Percentiles rank a stretch among this genome's conserved stretches.
Conservation (phyloP, 768 basidiomycete genomes). For the Mycena vitilis region DNA sequence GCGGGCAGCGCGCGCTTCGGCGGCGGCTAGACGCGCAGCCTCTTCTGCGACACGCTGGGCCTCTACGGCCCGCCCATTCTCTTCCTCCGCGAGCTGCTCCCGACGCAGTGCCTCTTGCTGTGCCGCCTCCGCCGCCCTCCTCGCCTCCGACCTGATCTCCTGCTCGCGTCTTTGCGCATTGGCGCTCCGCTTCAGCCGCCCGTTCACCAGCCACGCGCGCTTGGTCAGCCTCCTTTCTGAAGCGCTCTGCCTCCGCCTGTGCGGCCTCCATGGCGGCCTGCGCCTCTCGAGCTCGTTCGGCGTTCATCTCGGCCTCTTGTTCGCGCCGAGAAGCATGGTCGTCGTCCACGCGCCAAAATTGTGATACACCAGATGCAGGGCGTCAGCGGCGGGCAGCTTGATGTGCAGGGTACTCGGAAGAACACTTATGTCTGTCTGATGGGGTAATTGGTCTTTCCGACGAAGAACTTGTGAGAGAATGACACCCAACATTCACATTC, state of each 20-base stretch:
- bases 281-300: conserved; percentile 15
- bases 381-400: too few species aligned
- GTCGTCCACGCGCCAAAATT: too few species aligned
- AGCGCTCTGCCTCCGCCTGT: conserved; percentile 16
- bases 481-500: too few species aligned
- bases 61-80: conserved; percentile 25
- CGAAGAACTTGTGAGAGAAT: too few species aligned
- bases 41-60: conserved; percentile 21
- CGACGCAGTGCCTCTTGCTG: conserved; percentile 45
- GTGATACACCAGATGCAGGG: too few species aligned
- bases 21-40: conserved; percentile 6
- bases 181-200: conserved; percentile 8
- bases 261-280: conserved; percentile 18
- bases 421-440: too few species aligned
- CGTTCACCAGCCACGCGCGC: conserved; percentile 1
- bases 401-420: too few species aligned
- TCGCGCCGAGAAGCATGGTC: too few species aligned
- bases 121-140: conserved; percentile 28
- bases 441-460: too few species aligned
- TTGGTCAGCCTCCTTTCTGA: conserved; percentile 2
- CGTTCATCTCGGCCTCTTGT: conserved; percentile 14
- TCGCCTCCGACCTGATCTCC: conserved; percentile 19
- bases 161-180: conserved; percentile 18
- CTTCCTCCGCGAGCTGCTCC: conserved; percentile 43
- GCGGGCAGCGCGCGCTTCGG: conserved; percentile 6